Evolutionary conservation across 2,329 filamentous ascomycete genomes (phyloP), one percentile per base, ranked within the genome.

Genomic region (Periconia sp.): DNA sequence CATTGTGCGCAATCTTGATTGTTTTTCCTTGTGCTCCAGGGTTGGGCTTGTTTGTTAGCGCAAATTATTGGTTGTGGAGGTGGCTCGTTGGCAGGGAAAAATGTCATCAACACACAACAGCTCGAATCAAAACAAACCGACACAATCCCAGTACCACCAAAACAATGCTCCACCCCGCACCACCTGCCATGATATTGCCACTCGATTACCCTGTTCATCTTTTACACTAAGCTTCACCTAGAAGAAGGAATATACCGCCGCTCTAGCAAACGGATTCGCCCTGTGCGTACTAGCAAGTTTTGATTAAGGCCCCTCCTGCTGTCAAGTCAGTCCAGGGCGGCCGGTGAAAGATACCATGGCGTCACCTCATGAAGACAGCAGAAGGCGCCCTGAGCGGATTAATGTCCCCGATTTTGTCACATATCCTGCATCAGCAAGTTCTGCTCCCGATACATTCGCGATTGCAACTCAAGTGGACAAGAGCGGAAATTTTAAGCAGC

Each of bases 351-450:
- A n/a, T 11, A 44, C 33, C 5, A 69, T 69, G 65, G 54, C 63
- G 7, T 41, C 57, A 9, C 48, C 50, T 17, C 31, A 47, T 13
- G 60, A 60, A 14, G 48, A 56, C n/a, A n/a, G 33, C 33, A 68
- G 61, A 58, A 68, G 58, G 53, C 64, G 64, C 40, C 69, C 66
- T 15, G 62, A 65, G 31, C 65, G 64, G 2, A 67, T 69, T 35
- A 41, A 53, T 5, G 54, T 69, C 3, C 62, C 64, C 14, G 31
- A 48, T 31, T 47, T 56, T 40, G n/a, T n/a, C n/a, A 54, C 56
- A 17, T 53, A 51, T 2, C 57, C 56, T 30, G 37, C 51, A 2
- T 54, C 51, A 44, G 47, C 43, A 51, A 37, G 33, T 2, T 57
- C 58, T 11, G 60, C 56, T 7, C 54, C 59, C 8, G 62, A 66